These are phyloP conservation scores for Microbotryomycetes sp. DNA, from an alignment of 1,284 basidiomycete species.

Conservation along the genomic window DNA sequence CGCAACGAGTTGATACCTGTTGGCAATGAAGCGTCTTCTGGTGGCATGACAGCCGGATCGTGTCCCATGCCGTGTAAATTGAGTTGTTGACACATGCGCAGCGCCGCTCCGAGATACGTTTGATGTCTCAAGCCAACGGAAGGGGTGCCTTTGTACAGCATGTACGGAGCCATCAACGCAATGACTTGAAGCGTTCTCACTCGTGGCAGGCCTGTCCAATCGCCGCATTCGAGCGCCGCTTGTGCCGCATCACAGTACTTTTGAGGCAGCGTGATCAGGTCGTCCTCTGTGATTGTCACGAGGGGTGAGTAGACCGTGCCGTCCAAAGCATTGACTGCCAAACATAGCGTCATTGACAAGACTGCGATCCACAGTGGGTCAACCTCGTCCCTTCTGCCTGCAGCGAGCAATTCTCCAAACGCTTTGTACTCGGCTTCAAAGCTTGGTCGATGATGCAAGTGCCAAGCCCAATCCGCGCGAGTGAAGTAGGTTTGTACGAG, in stretches of 20 bases:
- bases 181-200: slow-evolving; percentile 21
- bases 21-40: slow-evolving; percentile 20
- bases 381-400: slow-evolving; percentile 22
- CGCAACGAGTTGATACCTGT: slow-evolving; percentile 13
- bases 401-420: slow-evolving; percentile 16
- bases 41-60: slow-evolving; percentile 25
- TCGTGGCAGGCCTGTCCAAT: slow-evolving; percentile 21
- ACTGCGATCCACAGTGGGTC: slow-evolving; percentile 27
- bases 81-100: slow-evolving; percentile 15
- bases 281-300: slow-evolving; percentile 16
- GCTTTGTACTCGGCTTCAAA: slow-evolving; percentile 31
- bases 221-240: slow-evolving; percentile 22
- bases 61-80: slow-evolving; percentile 27
- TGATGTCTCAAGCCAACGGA: slow-evolving; percentile 2
- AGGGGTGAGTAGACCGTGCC: slow-evolving; percentile 1
- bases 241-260: slow-evolving; percentile 22
- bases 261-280: slow-evolving; percentile 9
- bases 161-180: slow-evolving; percentile 12
- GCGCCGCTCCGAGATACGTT: slow-evolving; percentile 10
- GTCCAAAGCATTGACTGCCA: slow-evolving; percentile 23
- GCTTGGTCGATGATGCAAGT: slow-evolving; percentile 22
- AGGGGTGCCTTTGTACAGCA: slow-evolving; percentile 5
- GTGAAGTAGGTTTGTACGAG: slow-evolving; percentile 19
- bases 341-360: slow-evolving; percentile 22
- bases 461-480: slow-evolving; percentile 24